Conservation (phyloP, 2,329 filamentous ascomycete species). For the Diaporthe longicolla region DNA sequence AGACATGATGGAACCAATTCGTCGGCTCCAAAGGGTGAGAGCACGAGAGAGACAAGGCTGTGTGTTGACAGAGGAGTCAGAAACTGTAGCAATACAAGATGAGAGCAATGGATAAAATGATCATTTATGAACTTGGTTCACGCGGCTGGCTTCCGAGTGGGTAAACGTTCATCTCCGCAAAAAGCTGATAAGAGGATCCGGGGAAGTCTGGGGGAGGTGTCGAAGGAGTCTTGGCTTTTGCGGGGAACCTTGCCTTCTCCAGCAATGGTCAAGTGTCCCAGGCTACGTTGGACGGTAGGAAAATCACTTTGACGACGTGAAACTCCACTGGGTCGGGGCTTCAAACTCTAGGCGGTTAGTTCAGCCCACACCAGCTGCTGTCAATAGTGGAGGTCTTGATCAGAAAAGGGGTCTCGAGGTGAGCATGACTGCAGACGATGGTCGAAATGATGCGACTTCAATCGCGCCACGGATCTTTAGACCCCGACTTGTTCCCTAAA, state of each 20-base stretch:
- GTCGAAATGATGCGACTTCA: conserved; percentile 13
- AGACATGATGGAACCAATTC: conserved; percentile 4
- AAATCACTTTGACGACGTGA: not conserved
- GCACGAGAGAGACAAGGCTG: not conserved
- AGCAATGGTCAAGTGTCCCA: not conserved
- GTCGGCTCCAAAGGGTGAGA: not conserved
- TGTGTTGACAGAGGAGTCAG: not conserved
- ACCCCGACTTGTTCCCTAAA: not conserved
- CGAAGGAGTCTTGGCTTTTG: conserved; percentile 32
- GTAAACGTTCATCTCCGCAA: conserved; percentile 4
- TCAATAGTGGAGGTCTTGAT: conserved; percentile 5
- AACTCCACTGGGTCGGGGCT: conserved; percentile 13
- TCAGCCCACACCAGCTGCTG: conserved; percentile 1
- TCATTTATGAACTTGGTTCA: conserved; percentile 9
- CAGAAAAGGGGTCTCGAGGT: conserved; percentile 10
- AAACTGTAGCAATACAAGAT: not conserved
- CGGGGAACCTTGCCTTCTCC: conserved; percentile 27
- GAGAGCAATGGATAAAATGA: not conserved
- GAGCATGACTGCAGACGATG: conserved; percentile 17
- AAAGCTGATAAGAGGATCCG: conserved; percentile 7
- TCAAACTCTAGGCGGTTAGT: conserved; percentile 15
- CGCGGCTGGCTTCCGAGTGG: conserved; percentile 10
- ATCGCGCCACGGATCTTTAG: conserved; percentile 21
- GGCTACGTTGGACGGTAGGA: not conserved
- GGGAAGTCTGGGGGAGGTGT: conserved; percentile 22